phyloP scores from a whole-genome alignment of 768 basidiomycete species.

The Hericium coralloides region DNA sequence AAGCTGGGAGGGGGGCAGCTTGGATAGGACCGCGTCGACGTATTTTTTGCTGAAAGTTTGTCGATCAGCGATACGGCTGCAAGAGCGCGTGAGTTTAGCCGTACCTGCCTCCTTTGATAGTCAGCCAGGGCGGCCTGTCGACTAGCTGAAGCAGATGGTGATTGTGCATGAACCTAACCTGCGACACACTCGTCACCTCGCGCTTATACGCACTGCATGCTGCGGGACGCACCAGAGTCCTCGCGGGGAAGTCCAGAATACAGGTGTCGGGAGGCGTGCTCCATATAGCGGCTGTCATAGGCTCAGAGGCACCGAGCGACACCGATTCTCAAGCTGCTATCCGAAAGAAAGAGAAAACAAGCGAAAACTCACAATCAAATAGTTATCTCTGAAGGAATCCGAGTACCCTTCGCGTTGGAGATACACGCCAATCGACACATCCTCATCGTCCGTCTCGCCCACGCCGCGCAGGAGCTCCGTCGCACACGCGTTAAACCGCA shows the following conservation, averaged over 20 bases:
- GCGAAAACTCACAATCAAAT: conserved; percentile 50
- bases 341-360: not conserved
- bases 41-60: conserved; percentile 42
- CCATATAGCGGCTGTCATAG: conserved; percentile 79
- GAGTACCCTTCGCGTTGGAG: conserved; percentile 58
- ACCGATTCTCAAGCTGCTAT: not conserved
- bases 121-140: conserved; percentile 65
- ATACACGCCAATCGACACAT: conserved; percentile 44
- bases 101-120: conserved; percentile 64
- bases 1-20: conserved; percentile 41
- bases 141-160: conserved; percentile 66
- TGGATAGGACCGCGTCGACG: conserved; percentile 50
- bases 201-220: not conserved
- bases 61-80: not conserved
- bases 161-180: conserved; percentile 68
- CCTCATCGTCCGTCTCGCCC: conserved; percentile 9
- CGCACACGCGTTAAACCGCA: conserved; percentile 67
- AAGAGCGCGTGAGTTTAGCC: conserved; percentile 4
- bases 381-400: conserved; percentile 59
- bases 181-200: not conserved
- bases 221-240: conserved; percentile 39
- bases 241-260: conserved; percentile 60
- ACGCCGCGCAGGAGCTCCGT: conserved; percentile 31
- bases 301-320: conserved; percentile 22
- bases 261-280: conserved; percentile 67